Conservation (phyloP, 108 stramenopile species). For the Skeletonema menzelii region DNA sequence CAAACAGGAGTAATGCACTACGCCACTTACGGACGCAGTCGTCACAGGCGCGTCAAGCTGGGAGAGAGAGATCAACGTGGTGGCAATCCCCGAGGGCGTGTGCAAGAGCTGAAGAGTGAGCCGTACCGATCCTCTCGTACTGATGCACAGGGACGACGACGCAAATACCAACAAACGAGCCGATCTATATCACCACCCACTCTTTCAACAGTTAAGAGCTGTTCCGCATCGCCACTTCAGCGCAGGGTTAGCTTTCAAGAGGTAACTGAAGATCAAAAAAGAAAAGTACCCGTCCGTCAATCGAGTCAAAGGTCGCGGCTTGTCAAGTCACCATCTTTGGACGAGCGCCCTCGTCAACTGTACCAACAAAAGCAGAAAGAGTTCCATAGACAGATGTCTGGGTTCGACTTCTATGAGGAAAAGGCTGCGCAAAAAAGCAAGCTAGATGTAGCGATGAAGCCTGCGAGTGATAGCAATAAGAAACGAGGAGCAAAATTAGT, state of each 20-base stretch:
- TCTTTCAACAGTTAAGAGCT: not conserved
- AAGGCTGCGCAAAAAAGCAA: not conserved
- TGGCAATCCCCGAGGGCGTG: not conserved
- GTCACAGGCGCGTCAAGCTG: not conserved
- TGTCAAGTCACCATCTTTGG: not conserved
- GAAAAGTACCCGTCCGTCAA: not conserved
- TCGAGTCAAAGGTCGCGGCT: not conserved
- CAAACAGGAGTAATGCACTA: slow-evolving; percentile 1
- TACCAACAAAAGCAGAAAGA: not conserved
- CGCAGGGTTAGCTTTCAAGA: not conserved
- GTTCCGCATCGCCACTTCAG: not conserved
- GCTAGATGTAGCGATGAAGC: not conserved
- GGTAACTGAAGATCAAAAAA: not conserved
- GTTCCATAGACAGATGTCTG: not conserved
- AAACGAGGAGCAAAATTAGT: not conserved
- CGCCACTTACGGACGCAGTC: not conserved
- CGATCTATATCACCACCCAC: not conserved
- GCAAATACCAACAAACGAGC: not conserved
- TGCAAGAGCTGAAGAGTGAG: not conserved
- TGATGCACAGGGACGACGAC: not conserved
- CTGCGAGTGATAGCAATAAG: not conserved
- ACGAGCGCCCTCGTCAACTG: not conserved
- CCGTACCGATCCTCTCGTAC: not conserved
- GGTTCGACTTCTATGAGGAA: not conserved
- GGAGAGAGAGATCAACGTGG: not conserved